A percentile compares a stretch with the other conserved stretches of the same genome.
These are phyloP conservation scores for Chrysosporium keratinophilum DNA, from an alignment of 2,329 filamentous ascomycete genomes.

Conservation along the genomic window DNA sequence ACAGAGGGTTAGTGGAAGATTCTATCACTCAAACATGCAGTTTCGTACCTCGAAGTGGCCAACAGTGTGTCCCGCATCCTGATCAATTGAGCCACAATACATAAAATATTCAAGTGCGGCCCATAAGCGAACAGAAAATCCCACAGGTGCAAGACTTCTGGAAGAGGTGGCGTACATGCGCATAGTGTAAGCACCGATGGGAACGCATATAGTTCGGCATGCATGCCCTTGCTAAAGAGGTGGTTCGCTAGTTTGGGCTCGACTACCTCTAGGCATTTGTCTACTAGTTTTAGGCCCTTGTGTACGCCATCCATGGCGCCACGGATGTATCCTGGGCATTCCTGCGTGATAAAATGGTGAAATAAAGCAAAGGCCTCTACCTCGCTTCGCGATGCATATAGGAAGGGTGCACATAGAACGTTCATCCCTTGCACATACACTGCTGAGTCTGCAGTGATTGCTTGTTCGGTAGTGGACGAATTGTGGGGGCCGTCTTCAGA, in stretches of 20 bases:
- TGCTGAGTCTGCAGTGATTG: constrained; percentile 55
- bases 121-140: constrained; percentile 97
- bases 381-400: constrained; percentile 90
- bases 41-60: constrained; percentile 63
- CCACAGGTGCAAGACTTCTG: constrained; percentile 87
- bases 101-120: constrained; percentile 85
- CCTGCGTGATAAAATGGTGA: constrained; percentile 71
- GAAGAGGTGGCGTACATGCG: constrained; percentile 87
- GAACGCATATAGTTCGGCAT: constrained; percentile 92
- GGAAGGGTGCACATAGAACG: constrained; percentile 85
- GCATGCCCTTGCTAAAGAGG: constrained; percentile 73
- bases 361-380: constrained; percentile 90
- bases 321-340: constrained; percentile 87
- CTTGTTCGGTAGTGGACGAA: constrained; percentile 28
- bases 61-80: constrained; percentile 77
- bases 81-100: constrained; percentile 89
- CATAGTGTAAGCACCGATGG: constrained; percentile 89
- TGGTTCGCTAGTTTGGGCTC: constrained; percentile 79
- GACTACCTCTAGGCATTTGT: constrained; percentile 82
- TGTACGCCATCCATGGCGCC: constrained; percentile 97
- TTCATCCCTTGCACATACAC: constrained; percentile 99
- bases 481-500: constrained; percentile 42
- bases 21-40: constrained; percentile 16
- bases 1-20: neutral
- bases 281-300: constrained; percentile 78